Evolutionary conservation across 371 early-diverging fungal genomes (phyloP).

Genomic region (Lichtheimia ornata): DNA sequence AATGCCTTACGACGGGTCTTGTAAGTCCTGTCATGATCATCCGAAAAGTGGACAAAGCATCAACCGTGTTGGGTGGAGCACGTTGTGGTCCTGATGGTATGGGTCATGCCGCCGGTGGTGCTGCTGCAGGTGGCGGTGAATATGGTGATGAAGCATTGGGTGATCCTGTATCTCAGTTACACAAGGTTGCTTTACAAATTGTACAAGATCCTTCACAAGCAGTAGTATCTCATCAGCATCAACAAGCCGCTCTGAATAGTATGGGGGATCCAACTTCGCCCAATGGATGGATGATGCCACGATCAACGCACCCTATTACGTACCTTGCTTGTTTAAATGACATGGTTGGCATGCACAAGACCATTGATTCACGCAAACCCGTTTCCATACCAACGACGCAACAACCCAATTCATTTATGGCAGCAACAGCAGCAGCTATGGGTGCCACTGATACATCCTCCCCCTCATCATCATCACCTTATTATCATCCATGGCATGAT

Average conservation of each 20-base stretch:
- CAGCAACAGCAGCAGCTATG: background rate
- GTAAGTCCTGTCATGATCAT: constrained; percentile 75
- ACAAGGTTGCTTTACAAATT: constrained; percentile 88
- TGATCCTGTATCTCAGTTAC: constrained; percentile 85
- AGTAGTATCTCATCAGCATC: constrained; percentile 1
- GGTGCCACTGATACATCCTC: background rate
- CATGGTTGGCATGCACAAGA: constrained; percentile 75
- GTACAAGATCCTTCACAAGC: constrained; percentile 39
- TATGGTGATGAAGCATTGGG: constrained; percentile 46
- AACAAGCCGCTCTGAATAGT: background rate
- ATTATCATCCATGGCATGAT: constrained; percentile 14
- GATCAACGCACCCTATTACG: constrained; percentile 51
- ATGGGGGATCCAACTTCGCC: background rate
- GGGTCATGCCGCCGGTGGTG: constrained; percentile 13
- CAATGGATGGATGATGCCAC: constrained; percentile 32
- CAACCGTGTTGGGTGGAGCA: constrained; percentile 61
- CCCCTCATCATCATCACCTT: background rate
- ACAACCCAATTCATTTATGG: constrained; percentile 2
- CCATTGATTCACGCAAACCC: constrained; percentile 58
- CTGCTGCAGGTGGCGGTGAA: constrained; percentile 31
- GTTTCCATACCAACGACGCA: background rate
- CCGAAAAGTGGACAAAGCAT: constrained; percentile 75
- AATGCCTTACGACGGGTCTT: constrained; percentile 75
- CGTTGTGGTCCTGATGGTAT: constrained; percentile 11
- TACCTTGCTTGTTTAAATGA: constrained; percentile 80